These are phyloP conservation scores for Trichosporon inkin DNA, from an alignment of 1,284 basidiomycete genomes.

Conservation along the genomic window DNA sequence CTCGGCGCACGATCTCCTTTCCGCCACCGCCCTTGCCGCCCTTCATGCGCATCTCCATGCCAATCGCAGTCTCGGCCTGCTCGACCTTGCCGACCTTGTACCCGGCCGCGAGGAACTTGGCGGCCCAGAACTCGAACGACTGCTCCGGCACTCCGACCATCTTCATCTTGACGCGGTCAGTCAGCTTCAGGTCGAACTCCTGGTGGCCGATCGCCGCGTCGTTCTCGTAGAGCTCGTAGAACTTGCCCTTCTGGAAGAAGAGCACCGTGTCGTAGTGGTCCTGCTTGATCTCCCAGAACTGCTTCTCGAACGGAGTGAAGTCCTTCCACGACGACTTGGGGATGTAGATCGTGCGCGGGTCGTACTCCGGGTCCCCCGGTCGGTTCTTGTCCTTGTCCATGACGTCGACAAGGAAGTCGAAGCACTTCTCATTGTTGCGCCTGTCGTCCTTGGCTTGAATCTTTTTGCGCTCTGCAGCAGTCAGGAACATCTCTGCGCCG, in stretches of 20 bases:
- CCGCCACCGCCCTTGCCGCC: conserved; percentile 48
- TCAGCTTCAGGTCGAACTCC: conserved; percentile 80
- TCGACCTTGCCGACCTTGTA: conserved; percentile 97
- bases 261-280: conserved; percentile 90
- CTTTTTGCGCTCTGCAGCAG: conserved; percentile 75
- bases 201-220: conserved; percentile 84
- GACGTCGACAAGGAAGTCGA: conserved; percentile 63
- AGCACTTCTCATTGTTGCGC: conserved; percentile 73
- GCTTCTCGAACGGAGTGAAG: conserved; percentile 86
- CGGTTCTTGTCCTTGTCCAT: conserved; percentile 73
- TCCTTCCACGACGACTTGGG: conserved; percentile 72
- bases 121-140: conserved; percentile 66
- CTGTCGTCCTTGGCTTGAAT: conserved; percentile 75
- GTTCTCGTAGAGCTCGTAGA: conserved; percentile 80
- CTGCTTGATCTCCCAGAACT: conserved; percentile 98
- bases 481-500: conserved; percentile 59
- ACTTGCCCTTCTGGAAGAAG: conserved; percentile 80
- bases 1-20: conserved; percentile 78
- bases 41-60: conserved; percentile 57
- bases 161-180: conserved; percentile 84
- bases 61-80: conserved; percentile 86
- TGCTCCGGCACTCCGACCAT: conserved; percentile 98
- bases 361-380: conserved; percentile 79
- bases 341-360: conserved; percentile 82
- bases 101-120: conserved; percentile 58